Conservation (phyloP, 345 rosid species). For the Rhodamnia rubescens region DNA sequence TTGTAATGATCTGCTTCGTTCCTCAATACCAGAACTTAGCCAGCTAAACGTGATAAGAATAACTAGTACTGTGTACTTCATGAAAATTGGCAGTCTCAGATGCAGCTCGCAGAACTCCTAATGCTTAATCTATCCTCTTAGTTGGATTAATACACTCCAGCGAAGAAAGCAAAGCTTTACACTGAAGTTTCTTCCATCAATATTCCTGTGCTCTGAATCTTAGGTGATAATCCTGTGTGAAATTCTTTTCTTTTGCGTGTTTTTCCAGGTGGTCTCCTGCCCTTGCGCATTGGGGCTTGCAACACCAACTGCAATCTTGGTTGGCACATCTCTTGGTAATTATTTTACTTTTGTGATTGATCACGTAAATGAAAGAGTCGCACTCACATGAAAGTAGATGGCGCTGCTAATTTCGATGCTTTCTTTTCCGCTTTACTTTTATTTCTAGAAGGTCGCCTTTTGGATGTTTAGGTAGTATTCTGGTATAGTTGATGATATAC, state of each 20-base stretch:
- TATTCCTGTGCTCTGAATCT: background rate
- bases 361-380: background rate
- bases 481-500: background rate
- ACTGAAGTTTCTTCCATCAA: background rate
- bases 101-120: background rate
- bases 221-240: background rate
- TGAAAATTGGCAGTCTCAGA: background rate
- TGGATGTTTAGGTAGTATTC: background rate
- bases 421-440: background rate
- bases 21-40: background rate
- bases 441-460: background rate
- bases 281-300: constrained; percentile 98
- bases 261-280: constrained; percentile 84
- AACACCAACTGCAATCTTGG: constrained; percentile 92
- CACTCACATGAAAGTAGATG: background rate
- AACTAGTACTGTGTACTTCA: background rate
- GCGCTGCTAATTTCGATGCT: background rate
- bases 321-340: constrained; percentile 95
- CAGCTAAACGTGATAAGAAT: background rate
- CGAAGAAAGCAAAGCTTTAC: background rate
- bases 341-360: background rate
- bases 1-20: background rate
- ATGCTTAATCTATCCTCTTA: background rate
- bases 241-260: background rate
- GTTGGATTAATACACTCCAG: background rate